Conservation (phyloP, 75 land plant species). For the Sequoia sempervirens region DNA sequence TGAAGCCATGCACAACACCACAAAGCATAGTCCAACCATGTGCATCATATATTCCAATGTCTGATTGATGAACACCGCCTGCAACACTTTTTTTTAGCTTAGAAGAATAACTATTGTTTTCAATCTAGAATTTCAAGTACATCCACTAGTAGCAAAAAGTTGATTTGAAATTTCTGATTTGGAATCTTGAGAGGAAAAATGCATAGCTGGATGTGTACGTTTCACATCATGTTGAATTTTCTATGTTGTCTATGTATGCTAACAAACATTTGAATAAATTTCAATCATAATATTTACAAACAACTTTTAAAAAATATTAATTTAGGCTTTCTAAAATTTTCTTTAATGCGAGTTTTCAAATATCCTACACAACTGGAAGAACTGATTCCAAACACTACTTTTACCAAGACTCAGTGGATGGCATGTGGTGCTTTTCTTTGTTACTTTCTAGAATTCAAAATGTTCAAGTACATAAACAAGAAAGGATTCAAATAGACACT, state of each 20-base stretch:
- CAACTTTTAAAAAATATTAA: background rate
- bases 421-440: too few relatives aligned
- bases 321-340: background rate
- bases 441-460: too few relatives aligned
- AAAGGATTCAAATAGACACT: too few relatives aligned
- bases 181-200: slow-evolving; percentile 79
- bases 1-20: too few relatives aligned
- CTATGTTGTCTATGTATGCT: slow-evolving; percentile 87
- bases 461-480: too few relatives aligned
- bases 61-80: too few relatives aligned
- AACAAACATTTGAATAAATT: slow-evolving; percentile 7
- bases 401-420: slow-evolving; percentile 86
- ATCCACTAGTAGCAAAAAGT: slow-evolving; percentile 21
- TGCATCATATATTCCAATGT: too few relatives aligned
- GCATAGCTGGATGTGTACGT: slow-evolving; percentile 93
- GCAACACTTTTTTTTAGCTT: slow-evolving; percentile 40
- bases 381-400: slow-evolving; percentile 86
- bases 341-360: slow-evolving; percentile 30
- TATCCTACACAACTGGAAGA: slow-evolving; percentile 25
- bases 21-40: too few relatives aligned
- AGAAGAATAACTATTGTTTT: slow-evolving; percentile 22
- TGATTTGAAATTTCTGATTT: slow-evolving; percentile 63
- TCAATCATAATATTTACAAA: background rate
- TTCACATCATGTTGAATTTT: slow-evolving; percentile 94
- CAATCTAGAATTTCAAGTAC: slow-evolving; percentile 16